These are phyloP conservation scores for Pseudofabraea citricarpa DNA, from an alignment of 2,329 filamentous ascomycete species.

Conservation along the genomic window DNA sequence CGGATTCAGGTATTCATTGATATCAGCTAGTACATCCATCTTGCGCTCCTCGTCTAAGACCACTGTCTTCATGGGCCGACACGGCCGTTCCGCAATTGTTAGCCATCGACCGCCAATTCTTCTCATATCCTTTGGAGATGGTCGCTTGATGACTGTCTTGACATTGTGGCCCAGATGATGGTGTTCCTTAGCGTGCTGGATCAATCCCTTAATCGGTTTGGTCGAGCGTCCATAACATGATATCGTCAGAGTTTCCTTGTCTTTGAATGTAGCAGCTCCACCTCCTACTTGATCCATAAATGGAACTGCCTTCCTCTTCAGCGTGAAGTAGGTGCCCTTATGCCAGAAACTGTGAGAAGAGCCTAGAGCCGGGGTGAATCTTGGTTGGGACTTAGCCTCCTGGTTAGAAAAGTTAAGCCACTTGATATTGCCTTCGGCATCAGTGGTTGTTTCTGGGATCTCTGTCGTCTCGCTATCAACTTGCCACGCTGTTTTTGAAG, in stretches of 20 bases:
- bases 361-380: conserved; percentile 50
- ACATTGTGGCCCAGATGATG: conserved; percentile 48
- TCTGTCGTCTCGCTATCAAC: conserved; percentile 38
- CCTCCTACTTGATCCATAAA: conserved; percentile 15
- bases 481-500: conserved; percentile 50
- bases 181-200: conserved; percentile 46
- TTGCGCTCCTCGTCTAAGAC: conserved; percentile 67
- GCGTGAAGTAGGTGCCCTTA: conserved; percentile 42
- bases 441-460: conserved; percentile 36
- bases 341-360: conserved; percentile 48
- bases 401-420: conserved; percentile 58
- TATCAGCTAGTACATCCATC: conserved; percentile 59
- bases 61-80: conserved; percentile 69
- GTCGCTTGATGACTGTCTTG: conserved; percentile 55
- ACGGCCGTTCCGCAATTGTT: conserved; percentile 56
- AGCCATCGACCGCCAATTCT: conserved; percentile 46
- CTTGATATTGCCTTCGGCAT: conserved; percentile 30
- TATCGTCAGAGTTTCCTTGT: conserved; percentile 47
- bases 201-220: conserved; percentile 51
- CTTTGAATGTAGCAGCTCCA: conserved; percentile 33
- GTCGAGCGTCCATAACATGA: conserved; percentile 47
- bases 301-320: conserved; percentile 26
- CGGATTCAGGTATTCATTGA: conserved; percentile 74
- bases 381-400: conserved; percentile 45
- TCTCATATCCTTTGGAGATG: conserved; percentile 40